Base-by-base conservation (phyloP, 1,284 basidiomycete species). In the Pseudozyma tsukubaensis region DNA sequence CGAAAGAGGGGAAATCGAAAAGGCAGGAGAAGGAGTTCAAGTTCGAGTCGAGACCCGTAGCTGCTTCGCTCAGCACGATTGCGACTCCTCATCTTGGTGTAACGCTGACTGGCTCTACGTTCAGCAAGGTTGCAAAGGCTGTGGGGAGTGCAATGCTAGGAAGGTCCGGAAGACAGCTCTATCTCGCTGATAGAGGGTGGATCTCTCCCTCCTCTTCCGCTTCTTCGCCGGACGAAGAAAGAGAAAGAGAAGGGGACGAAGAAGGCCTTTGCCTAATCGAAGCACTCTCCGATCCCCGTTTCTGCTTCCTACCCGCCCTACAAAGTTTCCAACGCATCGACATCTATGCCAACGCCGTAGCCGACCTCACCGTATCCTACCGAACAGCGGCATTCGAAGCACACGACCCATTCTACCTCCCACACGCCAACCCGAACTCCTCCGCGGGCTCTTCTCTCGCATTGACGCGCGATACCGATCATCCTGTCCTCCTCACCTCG, bases 81-180 rank as follows among this genome's bases (percentile, higher is more conserved):
- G 92, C 93, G 2, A 93, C 93, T 0, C 93, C 93, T 1, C 91
- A 93, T 73, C 87, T 94, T 19, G 93, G 92, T 9, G 72, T 86
- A 4, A 82, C 84, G 0, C 59, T 67, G 3, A 59, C 51, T 1
- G 54, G 53, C 1, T 47, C 59, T 2, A 84, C 82, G 34, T 45
- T 87, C 89, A 89, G 90, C 1, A 85, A 91, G 37, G 84, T 92
- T 44, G 92, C 91, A 0, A 86, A 86, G 0, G 60, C 90, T 0
- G 83, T 89, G n/a, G 81, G 87, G 2, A 88, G 85, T 2, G 7
- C 7, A 2, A 56, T 42, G 1, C 29, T 73, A 12, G 65, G 71
- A 1, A 35, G 64, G 3, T 36, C 40, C 0, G 71, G 71, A 1
- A 64, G 39, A 32, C 59, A 64, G 40, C 50, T 71, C 6, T 79